Base-by-base conservation (phyloP, 2,329 filamentous ascomycete species). In the Niveomyces coronatus region DNA sequence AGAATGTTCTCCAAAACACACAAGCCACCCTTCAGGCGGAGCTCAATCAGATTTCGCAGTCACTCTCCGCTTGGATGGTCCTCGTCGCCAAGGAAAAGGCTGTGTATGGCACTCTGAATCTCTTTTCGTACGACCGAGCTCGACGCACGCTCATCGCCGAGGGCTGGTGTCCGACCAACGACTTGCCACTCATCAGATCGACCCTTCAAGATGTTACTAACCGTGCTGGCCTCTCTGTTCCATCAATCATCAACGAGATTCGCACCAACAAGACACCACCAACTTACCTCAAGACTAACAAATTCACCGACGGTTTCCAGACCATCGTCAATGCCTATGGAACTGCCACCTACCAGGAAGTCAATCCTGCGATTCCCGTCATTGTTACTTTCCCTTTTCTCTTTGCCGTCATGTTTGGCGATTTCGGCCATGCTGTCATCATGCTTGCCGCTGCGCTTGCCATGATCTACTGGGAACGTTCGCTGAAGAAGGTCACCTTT, bases 351-450 rank as follows among this genome's bases (percentile, higher is more conserved):
- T 98, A 98, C 63, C 84, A 84, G 49, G 91, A 98, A 65, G 84
- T 95, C 60, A 98, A 98, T 64, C 91, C 91, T 41, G 89, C 87
- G 45, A 73, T 98, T 16, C 89, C 89, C 26, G 91, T 94, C 36
- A 87, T 96, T 49, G 81, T 98, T 46, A 98, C 91, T 5, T 98
- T 98, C 63, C 91, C 93, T n/a, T 98, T 98, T 70, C 71, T 98
- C 45, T 98, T 98, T 57, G 91, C 91, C 35, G 91, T 98, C 75
- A 98, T 98, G 91, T 98, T 98, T 57, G 93, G 91, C 69, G 91
- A 98, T 62, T 81, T 94, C 42, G 93, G 91, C 36, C 91, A 98
- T 55, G 91, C 89, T 48, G 61, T 81, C 47, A 83, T 98, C 59
- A 94, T 98, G 83, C 71, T 89, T 30, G 57, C 76, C 40, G 84